Conservation (phyloP, 345 rosid genomes). For the Angophora floribunda region DNA sequence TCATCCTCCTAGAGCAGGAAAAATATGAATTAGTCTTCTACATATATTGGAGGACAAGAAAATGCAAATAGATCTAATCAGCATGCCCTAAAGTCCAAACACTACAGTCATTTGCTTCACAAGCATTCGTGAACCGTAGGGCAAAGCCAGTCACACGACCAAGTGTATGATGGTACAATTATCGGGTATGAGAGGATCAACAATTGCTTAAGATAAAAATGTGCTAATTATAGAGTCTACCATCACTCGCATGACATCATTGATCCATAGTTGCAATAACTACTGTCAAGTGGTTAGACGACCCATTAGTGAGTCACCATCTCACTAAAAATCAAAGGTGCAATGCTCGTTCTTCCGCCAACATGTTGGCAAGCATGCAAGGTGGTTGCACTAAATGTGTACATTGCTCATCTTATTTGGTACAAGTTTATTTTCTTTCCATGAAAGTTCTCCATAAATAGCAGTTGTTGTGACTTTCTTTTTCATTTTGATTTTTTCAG, state of each 20-base stretch:
- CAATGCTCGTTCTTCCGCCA: neutral
- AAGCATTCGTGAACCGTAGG: neutral
- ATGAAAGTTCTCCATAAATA: too few species aligned
- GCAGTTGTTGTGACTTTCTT: too few species aligned
- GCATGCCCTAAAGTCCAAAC: neutral
- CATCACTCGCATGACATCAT: neutral
- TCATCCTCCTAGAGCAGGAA: neutral
- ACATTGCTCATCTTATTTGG: too few species aligned
- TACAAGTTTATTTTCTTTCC: too few species aligned
- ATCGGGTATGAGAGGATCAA: neutral
- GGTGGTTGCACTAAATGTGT: too few species aligned
- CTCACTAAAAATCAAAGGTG: neutral
- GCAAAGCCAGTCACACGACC: neutral
- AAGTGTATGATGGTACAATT: neutral
- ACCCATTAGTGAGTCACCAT: neutral
- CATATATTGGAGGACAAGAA: neutral
- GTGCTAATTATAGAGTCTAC: neutral
- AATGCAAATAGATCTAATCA: neutral
- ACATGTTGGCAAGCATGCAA: too few species aligned
- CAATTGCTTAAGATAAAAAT: neutral
- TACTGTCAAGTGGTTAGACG: accelerated
- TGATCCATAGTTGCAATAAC: neutral
- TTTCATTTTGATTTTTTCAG: too few species aligned
- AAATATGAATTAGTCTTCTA: neutral
- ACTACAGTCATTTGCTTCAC: neutral